Evolutionary conservation across 768 basidiomycete genomes (phyloP).

Genomic region (Cantharellus anzutake): DNA sequence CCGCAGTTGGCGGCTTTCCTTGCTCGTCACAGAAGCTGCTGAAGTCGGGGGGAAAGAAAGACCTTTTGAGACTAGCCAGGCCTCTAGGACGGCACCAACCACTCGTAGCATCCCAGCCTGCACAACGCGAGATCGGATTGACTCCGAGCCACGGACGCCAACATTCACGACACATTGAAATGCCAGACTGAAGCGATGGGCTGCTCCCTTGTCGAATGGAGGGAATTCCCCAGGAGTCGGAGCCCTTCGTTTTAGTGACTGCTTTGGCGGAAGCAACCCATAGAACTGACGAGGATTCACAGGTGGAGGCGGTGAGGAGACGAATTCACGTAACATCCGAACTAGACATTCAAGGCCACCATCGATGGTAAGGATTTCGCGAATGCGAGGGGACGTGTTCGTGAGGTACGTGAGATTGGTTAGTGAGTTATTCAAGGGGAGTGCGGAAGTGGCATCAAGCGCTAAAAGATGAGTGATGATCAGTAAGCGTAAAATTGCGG

Average conservation of each 20-base stretch:
- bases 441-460: constrained; percentile 34
- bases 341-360: constrained; percentile 94
- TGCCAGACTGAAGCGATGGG: constrained; percentile 77
- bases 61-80: constrained; percentile 22
- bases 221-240: constrained; percentile 9
- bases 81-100: constrained; percentile 25
- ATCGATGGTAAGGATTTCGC: constrained; percentile 96
- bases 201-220: constrained; percentile 60
- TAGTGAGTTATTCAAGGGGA: constrained; percentile 79
- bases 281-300: constrained; percentile 61
- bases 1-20: constrained; percentile 37
- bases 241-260: background rate
- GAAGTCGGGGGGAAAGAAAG: constrained; percentile 65
- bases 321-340: constrained; percentile 77
- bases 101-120: constrained; percentile 28
- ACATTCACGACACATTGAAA: constrained; percentile 91
- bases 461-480: constrained; percentile 15
- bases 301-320: constrained; percentile 62
- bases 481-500: background rate
- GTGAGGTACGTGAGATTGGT: constrained; percentile 93
- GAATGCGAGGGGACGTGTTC: constrained; percentile 89
- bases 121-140: constrained; percentile 25
- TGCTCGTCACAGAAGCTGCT: constrained; percentile 50
- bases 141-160: constrained; percentile 26
- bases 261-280: constrained; percentile 44